phyloP scores from a whole-genome alignment of 2,329 filamentous ascomycete species.

The Grosmannia serpens region DNA sequence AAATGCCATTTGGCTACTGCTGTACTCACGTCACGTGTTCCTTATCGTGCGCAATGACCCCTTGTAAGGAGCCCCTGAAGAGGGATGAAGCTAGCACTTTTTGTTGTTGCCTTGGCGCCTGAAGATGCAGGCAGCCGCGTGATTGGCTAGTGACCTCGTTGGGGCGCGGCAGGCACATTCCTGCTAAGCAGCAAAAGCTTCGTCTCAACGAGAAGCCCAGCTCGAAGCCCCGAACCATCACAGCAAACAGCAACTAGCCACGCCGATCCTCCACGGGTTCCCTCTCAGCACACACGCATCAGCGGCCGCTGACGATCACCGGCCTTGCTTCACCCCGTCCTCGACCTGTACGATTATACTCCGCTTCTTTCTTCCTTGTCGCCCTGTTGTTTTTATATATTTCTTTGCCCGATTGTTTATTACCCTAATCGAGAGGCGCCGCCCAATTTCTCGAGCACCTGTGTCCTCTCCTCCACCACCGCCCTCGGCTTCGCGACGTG shows the following conservation, averaged over 20 bases:
- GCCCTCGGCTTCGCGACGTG: neutral
- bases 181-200: neutral
- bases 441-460: neutral
- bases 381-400: neutral
- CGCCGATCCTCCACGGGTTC: neutral
- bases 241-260: neutral
- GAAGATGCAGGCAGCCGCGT: conserved; percentile 3
- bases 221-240: neutral
- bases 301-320: neutral
- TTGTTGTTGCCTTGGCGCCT: conserved; percentile 28
- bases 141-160: conserved; percentile 16
- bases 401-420: neutral
- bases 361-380: neutral
- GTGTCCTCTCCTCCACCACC: neutral
- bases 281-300: neutral
- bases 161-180: neutral
- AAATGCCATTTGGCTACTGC: neutral
- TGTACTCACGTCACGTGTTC: conserved; percentile 5
- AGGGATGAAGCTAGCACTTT: neutral
- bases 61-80: conserved; percentile 10
- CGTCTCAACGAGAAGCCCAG: neutral
- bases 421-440: neutral
- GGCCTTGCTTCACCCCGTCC: neutral
- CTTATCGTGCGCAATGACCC: neutral
- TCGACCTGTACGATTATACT: neutral